Percentiles rank a stretch among this genome's conserved stretches.
Conservation (phyloP, 2,329 filamentous ascomycete genomes). For the Sporothrix schenckii region DNA sequence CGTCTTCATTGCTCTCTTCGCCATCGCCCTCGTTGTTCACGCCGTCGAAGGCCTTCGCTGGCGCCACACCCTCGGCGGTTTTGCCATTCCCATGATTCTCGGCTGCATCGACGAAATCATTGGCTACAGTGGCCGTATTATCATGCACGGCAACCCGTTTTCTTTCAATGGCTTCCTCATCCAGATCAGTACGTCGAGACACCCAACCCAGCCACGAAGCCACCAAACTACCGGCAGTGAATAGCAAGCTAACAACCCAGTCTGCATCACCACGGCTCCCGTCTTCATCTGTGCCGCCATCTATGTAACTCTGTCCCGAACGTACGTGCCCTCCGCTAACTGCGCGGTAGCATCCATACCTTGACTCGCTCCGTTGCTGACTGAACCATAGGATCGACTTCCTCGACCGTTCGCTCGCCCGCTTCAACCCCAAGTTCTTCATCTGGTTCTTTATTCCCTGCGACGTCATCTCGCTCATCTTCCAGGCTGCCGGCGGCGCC, state of each 20-base stretch:
- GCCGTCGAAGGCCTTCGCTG: conserved; percentile 51
- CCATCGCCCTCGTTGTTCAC: conserved; percentile 54
- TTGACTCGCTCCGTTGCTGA: not conserved
- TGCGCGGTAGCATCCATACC: not conserved
- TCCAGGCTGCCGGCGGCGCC: conserved; percentile 60
- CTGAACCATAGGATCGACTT: conserved; percentile 42
- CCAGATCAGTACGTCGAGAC: conserved; percentile 57
- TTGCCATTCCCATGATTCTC: conserved; percentile 55
- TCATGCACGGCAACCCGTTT: conserved; percentile 62
- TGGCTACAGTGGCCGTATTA: conserved; percentile 64
- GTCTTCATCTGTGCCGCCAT: conserved; percentile 65
- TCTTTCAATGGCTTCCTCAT: conserved; percentile 63
- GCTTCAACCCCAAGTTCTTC: conserved; percentile 47
- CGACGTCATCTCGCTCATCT: conserved; percentile 57
- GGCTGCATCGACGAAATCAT: conserved; percentile 62
- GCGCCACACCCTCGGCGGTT: conserved; percentile 50
- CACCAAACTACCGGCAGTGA: not conserved
- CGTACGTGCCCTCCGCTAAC: conserved; percentile 29
- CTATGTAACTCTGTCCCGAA: conserved; percentile 61
- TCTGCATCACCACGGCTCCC: conserved; percentile 60
- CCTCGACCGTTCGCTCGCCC: conserved; percentile 47
- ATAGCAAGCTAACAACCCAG: conserved; percentile 41
- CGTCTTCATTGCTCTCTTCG: conserved; percentile 50
- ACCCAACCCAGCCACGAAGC: not conserved
- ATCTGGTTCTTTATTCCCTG: conserved; percentile 56